Evolutionary conservation across 768 basidiomycete genomes (phyloP).

Genomic region (Tylopilus rubrobrunneus): DNA sequence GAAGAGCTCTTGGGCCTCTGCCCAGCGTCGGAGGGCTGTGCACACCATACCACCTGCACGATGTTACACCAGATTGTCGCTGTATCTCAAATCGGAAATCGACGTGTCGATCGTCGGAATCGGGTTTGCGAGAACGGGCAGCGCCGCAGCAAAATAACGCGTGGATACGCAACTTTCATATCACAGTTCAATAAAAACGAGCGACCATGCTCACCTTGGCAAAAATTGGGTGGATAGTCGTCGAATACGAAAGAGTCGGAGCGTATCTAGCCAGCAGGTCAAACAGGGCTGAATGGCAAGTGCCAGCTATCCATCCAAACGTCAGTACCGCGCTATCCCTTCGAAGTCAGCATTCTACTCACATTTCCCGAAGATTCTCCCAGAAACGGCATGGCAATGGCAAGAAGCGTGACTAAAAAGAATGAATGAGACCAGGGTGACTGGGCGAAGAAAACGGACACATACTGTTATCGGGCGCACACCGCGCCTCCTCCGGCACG

Average conservation of each 20-base stretch:
- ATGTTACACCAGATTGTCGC: constrained; percentile 82
- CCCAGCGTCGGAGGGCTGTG: constrained; percentile 58
- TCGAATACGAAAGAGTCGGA: constrained; percentile 36
- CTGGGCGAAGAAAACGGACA: no score
- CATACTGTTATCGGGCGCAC: no score
- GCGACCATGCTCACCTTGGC: no score
- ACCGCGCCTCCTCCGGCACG: constrained; percentile 30
- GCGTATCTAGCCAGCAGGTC: constrained; percentile 62
- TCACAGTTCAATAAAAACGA: no score
- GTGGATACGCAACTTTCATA: no score
- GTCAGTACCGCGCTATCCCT: constrained; percentile 1
- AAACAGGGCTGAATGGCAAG: constrained; percentile 51
- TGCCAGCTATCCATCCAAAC: constrained; percentile 33
- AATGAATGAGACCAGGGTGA: constrained; percentile 28
- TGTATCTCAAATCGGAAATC: constrained; percentile 38
- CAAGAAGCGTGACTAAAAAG: no score
- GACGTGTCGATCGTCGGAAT: no score
- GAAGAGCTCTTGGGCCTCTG: constrained; percentile 69
- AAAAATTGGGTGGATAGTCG: no score
- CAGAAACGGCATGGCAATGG: constrained; percentile 50
- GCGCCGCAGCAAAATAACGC: constrained; percentile 43
- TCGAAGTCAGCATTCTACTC: constrained; percentile 20
- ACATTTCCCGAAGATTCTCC: constrained; percentile 52
- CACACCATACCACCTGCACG: constrained; percentile 47
- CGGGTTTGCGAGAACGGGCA: no score